Evolutionary conservation across 176 grass and related monocot genomes (phyloP).

Genomic region (Triticum timopheevii): DNA sequence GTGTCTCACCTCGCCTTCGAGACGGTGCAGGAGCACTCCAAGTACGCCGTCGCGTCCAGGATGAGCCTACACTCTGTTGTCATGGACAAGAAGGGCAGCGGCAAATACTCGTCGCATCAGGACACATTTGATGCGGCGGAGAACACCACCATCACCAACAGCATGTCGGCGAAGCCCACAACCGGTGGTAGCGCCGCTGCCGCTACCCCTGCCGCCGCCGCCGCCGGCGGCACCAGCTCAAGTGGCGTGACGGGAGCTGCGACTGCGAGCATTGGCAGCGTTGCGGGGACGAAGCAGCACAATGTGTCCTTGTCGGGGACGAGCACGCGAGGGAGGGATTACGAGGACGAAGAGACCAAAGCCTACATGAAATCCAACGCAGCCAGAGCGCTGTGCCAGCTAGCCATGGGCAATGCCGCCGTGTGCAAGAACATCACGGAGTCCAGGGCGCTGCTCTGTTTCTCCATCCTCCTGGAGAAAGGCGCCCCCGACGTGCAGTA

Average conservation of each 20-base stretch:
- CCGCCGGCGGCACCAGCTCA: background rate
- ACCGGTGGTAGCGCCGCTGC: background rate
- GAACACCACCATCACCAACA: conserved; percentile 31
- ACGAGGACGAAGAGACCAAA: conserved; percentile 70
- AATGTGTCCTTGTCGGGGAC: conserved; percentile 44
- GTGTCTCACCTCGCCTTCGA: conserved; percentile 85
- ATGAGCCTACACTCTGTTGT: conserved; percentile 76
- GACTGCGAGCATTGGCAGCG: background rate
- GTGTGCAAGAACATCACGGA: conserved; percentile 97
- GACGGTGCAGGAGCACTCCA: conserved; percentile 96
- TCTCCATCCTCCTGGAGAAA: conserved; percentile 75
- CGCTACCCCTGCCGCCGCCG: background rate
- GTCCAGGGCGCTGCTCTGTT: conserved; percentile 79
- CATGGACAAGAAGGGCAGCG: conserved; percentile 70
- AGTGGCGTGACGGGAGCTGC: background rate
- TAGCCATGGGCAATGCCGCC: conserved; percentile 64
- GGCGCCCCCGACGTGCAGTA: conserved; percentile 56
- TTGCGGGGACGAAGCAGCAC: conserved; percentile 36
- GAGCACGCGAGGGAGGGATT: conserved; percentile 59
- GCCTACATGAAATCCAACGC: conserved; percentile 73
- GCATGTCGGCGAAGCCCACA: conserved; percentile 44
- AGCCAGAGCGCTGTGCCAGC: conserved; percentile 69
- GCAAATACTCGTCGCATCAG: background rate
- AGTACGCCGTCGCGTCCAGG: conserved; percentile 56
- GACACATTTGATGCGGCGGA: conserved; percentile 31